Evolutionary conservation across 768 basidiomycete genomes (phyloP).

Genomic region (Leccinellum luteum): DNA sequence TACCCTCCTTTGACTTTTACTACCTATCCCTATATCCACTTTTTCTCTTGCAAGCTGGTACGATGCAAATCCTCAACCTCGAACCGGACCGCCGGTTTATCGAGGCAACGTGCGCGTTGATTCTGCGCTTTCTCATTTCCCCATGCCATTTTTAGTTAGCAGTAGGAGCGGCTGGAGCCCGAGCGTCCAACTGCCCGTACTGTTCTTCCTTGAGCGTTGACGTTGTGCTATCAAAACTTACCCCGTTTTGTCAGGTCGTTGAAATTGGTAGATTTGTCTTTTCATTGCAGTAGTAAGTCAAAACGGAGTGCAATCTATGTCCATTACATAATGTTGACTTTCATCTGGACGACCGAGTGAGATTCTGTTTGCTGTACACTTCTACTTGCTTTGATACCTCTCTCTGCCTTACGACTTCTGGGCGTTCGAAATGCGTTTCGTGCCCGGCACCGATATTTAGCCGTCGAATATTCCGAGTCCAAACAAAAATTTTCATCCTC

Average conservation of each 20-base stretch:
- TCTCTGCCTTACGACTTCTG: slow-evolving; percentile 85
- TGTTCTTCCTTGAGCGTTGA: too few species aligned
- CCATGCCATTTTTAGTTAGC: too few species aligned
- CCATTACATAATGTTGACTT: too few species aligned
- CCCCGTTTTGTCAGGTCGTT: too few species aligned
- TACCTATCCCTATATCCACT: not conserved
- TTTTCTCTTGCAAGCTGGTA: not conserved
- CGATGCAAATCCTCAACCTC: not conserved
- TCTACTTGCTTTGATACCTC: slow-evolving; percentile 36
- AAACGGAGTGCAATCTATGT: too few species aligned
- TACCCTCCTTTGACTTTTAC: slow-evolving; percentile 11
- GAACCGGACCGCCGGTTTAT: not conserved
- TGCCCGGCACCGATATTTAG: slow-evolving; percentile 73
- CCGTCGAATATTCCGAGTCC: slow-evolving; percentile 79
- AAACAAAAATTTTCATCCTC: slow-evolving; percentile 93
- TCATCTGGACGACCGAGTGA: too few species aligned
- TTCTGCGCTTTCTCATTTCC: not conserved
- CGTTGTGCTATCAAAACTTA: too few species aligned
- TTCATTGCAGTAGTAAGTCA: too few species aligned
- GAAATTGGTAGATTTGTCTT: too few species aligned
- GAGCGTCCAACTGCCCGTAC: too few species aligned
- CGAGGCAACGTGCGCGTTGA: not conserved
- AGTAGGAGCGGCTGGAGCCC: too few species aligned
- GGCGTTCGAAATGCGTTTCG: slow-evolving; percentile 87
- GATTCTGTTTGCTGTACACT: too few species aligned